These are phyloP conservation scores for Sporothrix humicola DNA, from an alignment of 2,329 filamentous ascomycete genomes.

Conservation along the genomic window DNA sequence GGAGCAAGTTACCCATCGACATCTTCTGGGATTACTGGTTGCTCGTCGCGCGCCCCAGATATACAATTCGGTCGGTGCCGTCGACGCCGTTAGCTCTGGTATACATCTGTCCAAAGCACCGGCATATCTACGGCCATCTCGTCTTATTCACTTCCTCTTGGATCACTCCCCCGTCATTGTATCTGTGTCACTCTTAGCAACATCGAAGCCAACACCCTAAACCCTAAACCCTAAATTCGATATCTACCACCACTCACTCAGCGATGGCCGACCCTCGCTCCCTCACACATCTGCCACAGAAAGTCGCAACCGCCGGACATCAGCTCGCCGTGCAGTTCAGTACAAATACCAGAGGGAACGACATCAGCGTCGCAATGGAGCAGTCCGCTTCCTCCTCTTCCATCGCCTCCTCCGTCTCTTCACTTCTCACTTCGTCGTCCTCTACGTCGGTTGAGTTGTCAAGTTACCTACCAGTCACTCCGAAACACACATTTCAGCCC, in stretches of 20 bases:
- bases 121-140: too few relatives aligned
- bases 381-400: slow-evolving; percentile 34
- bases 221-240: background rate
- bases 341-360: background rate
- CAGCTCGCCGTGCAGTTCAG: background rate
- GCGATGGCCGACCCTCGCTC: slow-evolving; percentile 18
- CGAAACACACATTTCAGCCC: background rate
- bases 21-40: too few relatives aligned
- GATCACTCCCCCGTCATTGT: background rate
- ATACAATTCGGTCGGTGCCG: too few relatives aligned
- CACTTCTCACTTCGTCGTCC: slow-evolving; percentile 5
- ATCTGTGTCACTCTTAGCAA: background rate
- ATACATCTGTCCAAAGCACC: too few relatives aligned
- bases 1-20: too few relatives aligned
- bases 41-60: too few relatives aligned
- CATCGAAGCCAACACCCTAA: background rate
- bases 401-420: slow-evolving; percentile 23
- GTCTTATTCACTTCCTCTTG: background rate
- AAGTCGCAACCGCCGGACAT: background rate
- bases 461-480: slow-evolving; percentile 25
- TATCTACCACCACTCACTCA: background rate
- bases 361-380: slow-evolving; percentile 35
- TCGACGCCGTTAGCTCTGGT: too few relatives aligned
- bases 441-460: slow-evolving; percentile 15
- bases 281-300: background rate